Conservation (phyloP, 768 basidiomycete genomes). For the Leucocoprinus birnbaumii region DNA sequence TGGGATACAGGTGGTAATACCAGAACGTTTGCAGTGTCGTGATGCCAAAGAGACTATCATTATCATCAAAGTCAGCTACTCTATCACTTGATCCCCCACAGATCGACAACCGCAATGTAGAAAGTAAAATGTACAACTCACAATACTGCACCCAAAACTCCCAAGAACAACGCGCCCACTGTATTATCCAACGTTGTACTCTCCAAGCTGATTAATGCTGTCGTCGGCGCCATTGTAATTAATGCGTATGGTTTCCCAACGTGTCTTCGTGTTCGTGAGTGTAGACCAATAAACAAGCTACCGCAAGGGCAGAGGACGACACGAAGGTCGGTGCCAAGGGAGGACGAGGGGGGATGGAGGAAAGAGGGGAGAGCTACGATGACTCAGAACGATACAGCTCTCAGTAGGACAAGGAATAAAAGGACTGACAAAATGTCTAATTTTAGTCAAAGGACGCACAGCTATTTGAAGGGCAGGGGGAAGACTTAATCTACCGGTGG, state of each 20-base stretch:
- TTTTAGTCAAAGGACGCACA: constrained; percentile 2
- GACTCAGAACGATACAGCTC: neutral
- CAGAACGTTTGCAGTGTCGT: constrained; percentile 35
- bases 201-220: constrained; percentile 22
- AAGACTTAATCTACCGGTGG: constrained; percentile 8
- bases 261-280: neutral
- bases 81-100: neutral
- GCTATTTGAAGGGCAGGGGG: constrained; percentile 12
- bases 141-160: constrained; percentile 31
- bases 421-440: neutral
- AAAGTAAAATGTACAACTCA: constrained; percentile 17
- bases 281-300: too few species aligned
- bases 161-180: constrained; percentile 34
- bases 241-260: neutral
- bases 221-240: constrained; percentile 16
- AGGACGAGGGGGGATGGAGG: neutral
- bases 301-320: neutral
- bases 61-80: neutral
- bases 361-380: constrained; percentile 1
- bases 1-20: constrained; percentile 37
- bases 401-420: neutral
- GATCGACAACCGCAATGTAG: neutral
- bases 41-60: constrained; percentile 34
- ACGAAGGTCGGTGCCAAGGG: neutral
- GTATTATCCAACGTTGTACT: constrained; percentile 35